A percentile compares a stretch with the other conserved stretches of the same genome.
phyloP scores from a whole-genome alignment of 352 stramenopile genomes.

The Pythium aristosporum region DNA sequence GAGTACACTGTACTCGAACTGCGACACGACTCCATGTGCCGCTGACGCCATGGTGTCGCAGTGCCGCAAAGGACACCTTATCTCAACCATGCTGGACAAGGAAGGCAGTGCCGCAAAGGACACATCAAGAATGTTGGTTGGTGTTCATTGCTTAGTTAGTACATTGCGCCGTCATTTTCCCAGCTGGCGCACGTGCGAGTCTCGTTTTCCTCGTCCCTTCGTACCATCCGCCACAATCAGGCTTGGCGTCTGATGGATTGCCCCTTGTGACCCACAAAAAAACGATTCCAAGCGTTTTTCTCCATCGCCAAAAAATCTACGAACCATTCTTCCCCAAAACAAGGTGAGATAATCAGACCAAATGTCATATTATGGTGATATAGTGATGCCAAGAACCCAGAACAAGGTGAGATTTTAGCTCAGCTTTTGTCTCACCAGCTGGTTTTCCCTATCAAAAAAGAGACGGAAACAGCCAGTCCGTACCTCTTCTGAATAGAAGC shows the following conservation, averaged over 20 bases:
- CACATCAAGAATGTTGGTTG: background rate
- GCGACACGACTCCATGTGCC: background rate
- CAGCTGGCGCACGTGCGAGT: conserved; percentile 5
- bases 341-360: background rate
- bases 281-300: background rate
- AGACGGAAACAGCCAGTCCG: conserved; percentile 11
- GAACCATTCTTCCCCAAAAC: background rate
- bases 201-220: conserved; percentile 5
- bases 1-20: background rate
- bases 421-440: conserved; percentile 12
- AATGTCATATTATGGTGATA: background rate
- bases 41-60: background rate
- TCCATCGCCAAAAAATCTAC: background rate
- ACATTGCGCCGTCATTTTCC: background rate
- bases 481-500: conserved; percentile 24
- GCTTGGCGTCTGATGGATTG: too few relatives aligned
- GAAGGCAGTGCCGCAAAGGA: background rate
- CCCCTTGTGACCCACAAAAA: background rate
- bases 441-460: conserved; percentile 8
- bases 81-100: too few relatives aligned
- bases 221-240: too few relatives aligned
- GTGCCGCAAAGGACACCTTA: background rate
- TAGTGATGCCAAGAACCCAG: background rate
- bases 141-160: background rate
- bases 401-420: background rate